phyloP scores from a whole-genome alignment of 805 yeast genomes.

The Metschnikowia sp. region DNA sequence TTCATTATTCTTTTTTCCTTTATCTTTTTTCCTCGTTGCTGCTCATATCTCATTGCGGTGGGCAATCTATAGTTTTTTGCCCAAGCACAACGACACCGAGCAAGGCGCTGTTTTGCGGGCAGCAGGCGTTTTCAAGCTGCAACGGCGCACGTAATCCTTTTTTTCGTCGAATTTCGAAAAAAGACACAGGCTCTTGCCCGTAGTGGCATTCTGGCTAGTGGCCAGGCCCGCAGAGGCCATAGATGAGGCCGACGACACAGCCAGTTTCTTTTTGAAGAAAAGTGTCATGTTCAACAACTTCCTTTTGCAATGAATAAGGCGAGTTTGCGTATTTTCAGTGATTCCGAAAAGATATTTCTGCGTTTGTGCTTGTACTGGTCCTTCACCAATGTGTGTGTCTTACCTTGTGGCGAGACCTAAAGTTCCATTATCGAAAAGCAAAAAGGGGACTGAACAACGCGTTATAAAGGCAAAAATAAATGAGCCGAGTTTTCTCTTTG shows the following conservation, averaged over 20 bases:
- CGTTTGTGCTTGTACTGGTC: background rate
- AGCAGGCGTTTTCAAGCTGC: slow-evolving; percentile 27
- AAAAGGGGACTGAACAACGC: background rate
- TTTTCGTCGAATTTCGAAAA: slow-evolving; percentile 43
- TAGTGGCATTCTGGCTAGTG: slow-evolving; percentile 2
- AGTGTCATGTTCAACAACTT: slow-evolving; percentile 10
- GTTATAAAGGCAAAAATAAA: background rate
- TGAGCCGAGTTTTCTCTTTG: background rate
- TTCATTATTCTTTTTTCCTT: background rate
- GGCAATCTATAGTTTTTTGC: slow-evolving; percentile 24
- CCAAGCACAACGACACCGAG: slow-evolving; percentile 38
- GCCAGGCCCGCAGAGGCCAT: slow-evolving; percentile 12
- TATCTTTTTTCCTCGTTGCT: background rate
- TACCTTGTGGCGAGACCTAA: slow-evolving; percentile 9
- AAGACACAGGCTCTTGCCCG: slow-evolving; percentile 19
- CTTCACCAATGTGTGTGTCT: slow-evolving; percentile 8
- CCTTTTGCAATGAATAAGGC: background rate
- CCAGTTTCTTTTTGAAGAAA: slow-evolving; percentile 24
- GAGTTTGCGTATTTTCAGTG: background rate
- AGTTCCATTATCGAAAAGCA: slow-evolving; percentile 4
- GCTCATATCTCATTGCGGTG: background rate
- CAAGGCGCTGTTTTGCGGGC: slow-evolving; percentile 24
- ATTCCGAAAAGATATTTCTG: background rate
- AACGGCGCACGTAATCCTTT: slow-evolving; percentile 43
- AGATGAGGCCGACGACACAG: slow-evolving; percentile 23